Evolutionary conservation across 495 filamentous ascomycete genomes (phyloP).

Genomic region (Penicillium malachiteum): DNA sequence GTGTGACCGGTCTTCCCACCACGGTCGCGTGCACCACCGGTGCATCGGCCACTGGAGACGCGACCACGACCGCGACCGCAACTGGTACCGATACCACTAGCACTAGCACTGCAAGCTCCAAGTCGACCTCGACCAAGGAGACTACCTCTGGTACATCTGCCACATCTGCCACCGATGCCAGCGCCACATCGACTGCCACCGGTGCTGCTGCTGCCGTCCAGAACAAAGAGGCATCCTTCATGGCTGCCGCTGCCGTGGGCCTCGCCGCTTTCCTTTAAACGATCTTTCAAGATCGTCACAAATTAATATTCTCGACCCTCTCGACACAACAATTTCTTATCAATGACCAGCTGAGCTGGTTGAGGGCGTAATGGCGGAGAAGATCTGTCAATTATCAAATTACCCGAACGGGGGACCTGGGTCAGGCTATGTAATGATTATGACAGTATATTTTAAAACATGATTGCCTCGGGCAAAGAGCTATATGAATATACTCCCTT

Average conservation of each 20-base stretch:
- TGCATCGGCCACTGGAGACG: slow-evolving; percentile 6
- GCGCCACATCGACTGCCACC: slow-evolving; percentile 22
- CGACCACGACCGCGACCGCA: slow-evolving; percentile 13
- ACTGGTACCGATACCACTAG: slow-evolving; percentile 8
- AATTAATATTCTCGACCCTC: too few species aligned
- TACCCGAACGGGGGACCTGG: too few species aligned
- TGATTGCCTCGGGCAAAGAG: not conserved
- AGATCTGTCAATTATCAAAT: too few species aligned
- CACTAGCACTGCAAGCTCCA: slow-evolving; percentile 14
- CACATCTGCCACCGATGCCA: slow-evolving; percentile 7
- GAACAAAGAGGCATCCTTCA: slow-evolving; percentile 27
- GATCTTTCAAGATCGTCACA: too few species aligned
- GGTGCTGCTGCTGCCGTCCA: slow-evolving; percentile 51
- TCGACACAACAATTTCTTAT: not conserved
- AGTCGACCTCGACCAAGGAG: slow-evolving; percentile 5
- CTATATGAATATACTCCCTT: slow-evolving; percentile 13
- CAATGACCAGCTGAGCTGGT: not conserved
- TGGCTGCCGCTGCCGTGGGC: slow-evolving; percentile 36
- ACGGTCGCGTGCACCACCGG: slow-evolving; percentile 32
- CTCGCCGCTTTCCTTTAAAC: slow-evolving; percentile 19
- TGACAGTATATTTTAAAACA: slow-evolving; percentile 1
- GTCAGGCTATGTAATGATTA: slow-evolving; percentile 4
- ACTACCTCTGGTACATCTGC: slow-evolving; percentile 6
- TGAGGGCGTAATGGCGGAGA: not conserved
- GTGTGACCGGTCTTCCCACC: slow-evolving; percentile 40